These are phyloP conservation scores for Apiotrichum brassicae DNA, from an alignment of 1,284 basidiomycete species.

Conservation along the genomic window DNA sequence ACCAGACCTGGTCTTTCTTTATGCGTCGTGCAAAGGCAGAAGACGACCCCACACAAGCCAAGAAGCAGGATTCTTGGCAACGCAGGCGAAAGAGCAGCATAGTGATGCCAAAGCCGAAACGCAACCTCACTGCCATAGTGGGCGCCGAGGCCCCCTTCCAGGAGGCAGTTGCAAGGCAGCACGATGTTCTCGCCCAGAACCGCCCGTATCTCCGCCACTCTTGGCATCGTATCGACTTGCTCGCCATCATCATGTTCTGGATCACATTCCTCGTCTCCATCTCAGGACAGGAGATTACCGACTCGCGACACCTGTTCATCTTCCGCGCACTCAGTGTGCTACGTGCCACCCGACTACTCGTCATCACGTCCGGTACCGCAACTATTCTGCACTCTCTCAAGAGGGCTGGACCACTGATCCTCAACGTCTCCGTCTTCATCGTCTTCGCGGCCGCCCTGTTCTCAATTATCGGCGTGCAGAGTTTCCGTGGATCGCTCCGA, in stretches of 20 bases:
- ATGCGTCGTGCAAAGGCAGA: conserved; percentile 3
- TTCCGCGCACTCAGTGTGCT: conserved; percentile 88
- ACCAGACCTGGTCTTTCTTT: background rate
- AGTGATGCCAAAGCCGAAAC: background rate
- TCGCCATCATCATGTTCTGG: conserved; percentile 60
- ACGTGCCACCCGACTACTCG: conserved; percentile 72
- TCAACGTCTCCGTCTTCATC: conserved; percentile 85
- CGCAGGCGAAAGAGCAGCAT: background rate
- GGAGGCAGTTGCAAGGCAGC: conserved; percentile 48
- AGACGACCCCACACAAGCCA: background rate
- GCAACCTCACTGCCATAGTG: background rate
- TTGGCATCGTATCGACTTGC: conserved; percentile 85
- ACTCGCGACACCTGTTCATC: conserved; percentile 66
- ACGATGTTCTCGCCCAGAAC: conserved; percentile 36
- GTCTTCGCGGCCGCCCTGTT: conserved; percentile 85
- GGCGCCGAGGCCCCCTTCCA: conserved; percentile 50
- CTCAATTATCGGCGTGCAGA: conserved; percentile 83
- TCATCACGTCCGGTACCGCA: conserved; percentile 86
- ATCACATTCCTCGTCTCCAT: conserved; percentile 66
- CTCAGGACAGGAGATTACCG: conserved; percentile 59
- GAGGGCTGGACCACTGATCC: conserved; percentile 76
- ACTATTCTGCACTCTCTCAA: conserved; percentile 94
- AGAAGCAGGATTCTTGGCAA: conserved; percentile 6
- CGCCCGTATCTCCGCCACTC: conserved; percentile 82
- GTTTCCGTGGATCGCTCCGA: conserved; percentile 75